Base-by-base conservation (phyloP, 306 rosid species). In the Cucurbita argyrosperma region DNA sequence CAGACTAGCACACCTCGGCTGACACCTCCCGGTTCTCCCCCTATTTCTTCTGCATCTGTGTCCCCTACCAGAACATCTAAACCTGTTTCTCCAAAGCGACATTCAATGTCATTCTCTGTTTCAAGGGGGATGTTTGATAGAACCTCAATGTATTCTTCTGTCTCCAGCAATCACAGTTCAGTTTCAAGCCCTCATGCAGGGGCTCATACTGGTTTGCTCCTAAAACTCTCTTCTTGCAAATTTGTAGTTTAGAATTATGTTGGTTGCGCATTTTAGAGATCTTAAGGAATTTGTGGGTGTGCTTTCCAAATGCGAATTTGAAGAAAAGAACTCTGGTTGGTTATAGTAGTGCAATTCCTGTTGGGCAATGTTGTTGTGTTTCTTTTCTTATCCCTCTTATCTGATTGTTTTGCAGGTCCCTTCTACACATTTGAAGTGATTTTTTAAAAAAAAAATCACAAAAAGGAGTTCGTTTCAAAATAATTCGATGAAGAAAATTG, bases 21-120 rank as follows among this genome's bases (percentile, higher is more conserved):
- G 11, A 89, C 88, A 47, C 96, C 99, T 2, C 91, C 92, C 0
- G 95, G 85, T 53, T 88, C 99, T 5, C 99, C 96, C 81, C 92
- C 92, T 30, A 78, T 57, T 64, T 23, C 84, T 40, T 94, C 98
- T 35, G 89, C 90, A 15, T 85, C 92, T 5, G 89, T 77, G 37
- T 88, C 98, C 12, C 98, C 99, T 56, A 83, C 90, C 59, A 90
- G 82, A 85, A 82, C 87, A 64, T 88, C 99, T 16, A 85, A 84
- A 63, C 87, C 97, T n/a, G 84, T 60, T 21, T 94, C 99, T 55
- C 99, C 99, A 7, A 84, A 81, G 86, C 90, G 95, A 7, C 91
- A 83, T 71, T 74, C 97, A 0, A 54, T 90, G 62, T 90, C 97
- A 62, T 87, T 93, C 70, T 74, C 92, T 70, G 77, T 83, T 66